Percentiles rank a stretch among this genome's conserved stretches.
These are phyloP conservation scores for Eucalyptus caleyi DNA, from an alignment of 345 rosid species.

Conservation along the genomic window DNA sequence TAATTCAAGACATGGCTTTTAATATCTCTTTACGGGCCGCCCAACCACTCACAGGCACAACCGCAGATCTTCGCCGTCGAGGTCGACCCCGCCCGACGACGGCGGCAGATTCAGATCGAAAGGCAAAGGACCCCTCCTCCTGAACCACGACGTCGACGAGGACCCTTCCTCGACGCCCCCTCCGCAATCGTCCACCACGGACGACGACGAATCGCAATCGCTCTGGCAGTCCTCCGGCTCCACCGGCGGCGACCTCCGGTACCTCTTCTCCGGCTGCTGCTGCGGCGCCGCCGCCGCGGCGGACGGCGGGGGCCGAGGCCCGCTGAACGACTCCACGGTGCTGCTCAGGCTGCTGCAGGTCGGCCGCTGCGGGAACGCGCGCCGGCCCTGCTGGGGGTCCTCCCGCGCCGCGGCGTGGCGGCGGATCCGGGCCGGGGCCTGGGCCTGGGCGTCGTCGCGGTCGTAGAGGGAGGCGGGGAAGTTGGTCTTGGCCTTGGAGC, in stretches of 20 bases:
- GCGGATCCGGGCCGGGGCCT: background rate
- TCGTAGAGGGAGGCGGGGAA: constrained; percentile 26
- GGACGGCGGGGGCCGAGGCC: constrained; percentile 37
- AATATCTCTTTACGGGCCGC: background rate
- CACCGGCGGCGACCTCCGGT: constrained; percentile 53
- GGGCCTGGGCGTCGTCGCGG: constrained; percentile 1
- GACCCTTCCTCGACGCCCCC: constrained; percentile 10
- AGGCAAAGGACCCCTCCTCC: constrained; percentile 14
- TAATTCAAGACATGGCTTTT: background rate
- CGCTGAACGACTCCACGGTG: constrained; percentile 90
- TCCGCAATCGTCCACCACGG: constrained; percentile 55
- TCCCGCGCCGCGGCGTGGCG: background rate
- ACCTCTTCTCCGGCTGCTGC: constrained; percentile 6
- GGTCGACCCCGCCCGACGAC: constrained; percentile 38
- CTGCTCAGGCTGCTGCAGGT: constrained; percentile 89
- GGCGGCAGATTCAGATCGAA: constrained; percentile 94
- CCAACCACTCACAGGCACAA: constrained; percentile 58
- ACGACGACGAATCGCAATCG: constrained; percentile 91
- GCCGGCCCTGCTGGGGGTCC: constrained; percentile 17
- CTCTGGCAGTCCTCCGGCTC: constrained; percentile 83
- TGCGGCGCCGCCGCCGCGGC: background rate
- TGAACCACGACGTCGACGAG: constrained; percentile 28
- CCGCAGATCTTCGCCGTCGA: constrained; percentile 63
- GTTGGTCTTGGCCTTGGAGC: constrained; percentile 85
- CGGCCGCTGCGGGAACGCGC: constrained; percentile 43